A percentile compares a stretch with the other conserved stretches of the same genome.
Conservation (phyloP, 345 rosid species). For the Psidium guajava region DNA sequence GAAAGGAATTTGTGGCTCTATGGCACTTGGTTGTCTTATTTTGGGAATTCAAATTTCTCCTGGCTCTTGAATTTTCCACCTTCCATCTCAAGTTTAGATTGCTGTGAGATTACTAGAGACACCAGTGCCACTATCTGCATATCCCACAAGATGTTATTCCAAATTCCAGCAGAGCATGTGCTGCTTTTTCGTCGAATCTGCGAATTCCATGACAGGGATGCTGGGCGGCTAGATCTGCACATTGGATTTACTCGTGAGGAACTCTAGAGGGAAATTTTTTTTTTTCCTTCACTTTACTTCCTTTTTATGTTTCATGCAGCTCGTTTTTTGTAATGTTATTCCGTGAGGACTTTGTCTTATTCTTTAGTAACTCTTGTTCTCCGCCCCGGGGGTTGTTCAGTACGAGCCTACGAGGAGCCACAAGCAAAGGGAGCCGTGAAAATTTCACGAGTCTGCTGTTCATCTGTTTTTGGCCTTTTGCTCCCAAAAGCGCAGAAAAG, state of each 20-base stretch:
- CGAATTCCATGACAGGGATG: neutral
- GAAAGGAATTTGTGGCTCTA: neutral
- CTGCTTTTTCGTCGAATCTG: neutral
- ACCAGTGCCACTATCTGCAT: neutral
- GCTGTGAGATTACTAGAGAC: neutral
- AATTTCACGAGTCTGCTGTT: neutral
- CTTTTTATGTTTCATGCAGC: neutral
- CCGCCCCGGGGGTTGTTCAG: neutral
- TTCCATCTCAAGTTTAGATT: neutral
- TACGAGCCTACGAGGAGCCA: neutral
- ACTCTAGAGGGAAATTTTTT: neutral
- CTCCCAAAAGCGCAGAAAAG: neutral
- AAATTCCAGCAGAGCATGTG: neutral
- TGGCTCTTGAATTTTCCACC: neutral
- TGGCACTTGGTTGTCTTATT: neutral
- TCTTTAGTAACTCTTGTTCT: neutral
- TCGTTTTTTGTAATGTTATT: neutral
- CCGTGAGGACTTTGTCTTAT: neutral
- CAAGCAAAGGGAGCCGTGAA: neutral
- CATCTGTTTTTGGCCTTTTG: neutral
- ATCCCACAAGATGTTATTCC: neutral
- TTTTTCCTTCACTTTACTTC: neutral
- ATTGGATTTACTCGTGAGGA: neutral
- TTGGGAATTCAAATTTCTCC: neutral
- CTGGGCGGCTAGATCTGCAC: neutral